Percentiles rank a stretch among this genome's conserved stretches.
phyloP scores from a whole-genome alignment of 2,329 filamentous ascomycete species.

The Incumbomyces delicatus region DNA sequence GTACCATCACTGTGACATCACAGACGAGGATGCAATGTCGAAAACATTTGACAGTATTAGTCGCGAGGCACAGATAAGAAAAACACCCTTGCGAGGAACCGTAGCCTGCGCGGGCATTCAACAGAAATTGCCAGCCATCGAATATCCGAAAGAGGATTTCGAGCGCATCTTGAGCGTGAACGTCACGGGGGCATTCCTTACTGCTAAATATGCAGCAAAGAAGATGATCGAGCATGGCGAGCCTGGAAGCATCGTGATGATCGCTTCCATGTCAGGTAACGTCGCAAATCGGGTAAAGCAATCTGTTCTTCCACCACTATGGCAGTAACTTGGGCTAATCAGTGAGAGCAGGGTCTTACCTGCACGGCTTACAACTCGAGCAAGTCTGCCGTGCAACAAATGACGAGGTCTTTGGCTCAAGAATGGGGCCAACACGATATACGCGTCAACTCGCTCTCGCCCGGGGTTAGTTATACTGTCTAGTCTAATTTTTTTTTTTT shows the following conservation, averaged over 20 bases:
- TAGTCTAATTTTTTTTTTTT: too few species aligned
- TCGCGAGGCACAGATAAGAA: slow-evolving; percentile 55
- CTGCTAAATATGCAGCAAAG: slow-evolving; percentile 51
- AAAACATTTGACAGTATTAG: slow-evolving; percentile 53
- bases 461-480: too few species aligned
- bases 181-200: slow-evolving; percentile 54
- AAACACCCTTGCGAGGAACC: slow-evolving; percentile 68
- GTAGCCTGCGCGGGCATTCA: slow-evolving; percentile 64
- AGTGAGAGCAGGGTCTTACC: slow-evolving; percentile 34
- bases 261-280: slow-evolving; percentile 53
- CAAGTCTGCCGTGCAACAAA: slow-evolving; percentile 39
- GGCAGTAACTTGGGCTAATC: too few species aligned
- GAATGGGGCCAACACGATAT: slow-evolving; percentile 39
- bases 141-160: slow-evolving; percentile 57
- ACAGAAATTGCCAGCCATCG: slow-evolving; percentile 72
- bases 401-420: slow-evolving; percentile 36
- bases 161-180: slow-evolving; percentile 55
- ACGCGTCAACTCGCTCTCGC: slow-evolving; percentile 39
- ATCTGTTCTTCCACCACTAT: too few species aligned
- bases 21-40: slow-evolving; percentile 33
- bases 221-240: slow-evolving; percentile 52
- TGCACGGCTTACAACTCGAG: slow-evolving; percentile 41
- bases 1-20: slow-evolving; percentile 32
- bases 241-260: slow-evolving; percentile 53
- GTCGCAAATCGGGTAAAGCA: slow-evolving; percentile 44